Evolutionary conservation across 2,329 filamentous ascomycete species (phyloP).

Genomic region (Venturia carpophila): DNA sequence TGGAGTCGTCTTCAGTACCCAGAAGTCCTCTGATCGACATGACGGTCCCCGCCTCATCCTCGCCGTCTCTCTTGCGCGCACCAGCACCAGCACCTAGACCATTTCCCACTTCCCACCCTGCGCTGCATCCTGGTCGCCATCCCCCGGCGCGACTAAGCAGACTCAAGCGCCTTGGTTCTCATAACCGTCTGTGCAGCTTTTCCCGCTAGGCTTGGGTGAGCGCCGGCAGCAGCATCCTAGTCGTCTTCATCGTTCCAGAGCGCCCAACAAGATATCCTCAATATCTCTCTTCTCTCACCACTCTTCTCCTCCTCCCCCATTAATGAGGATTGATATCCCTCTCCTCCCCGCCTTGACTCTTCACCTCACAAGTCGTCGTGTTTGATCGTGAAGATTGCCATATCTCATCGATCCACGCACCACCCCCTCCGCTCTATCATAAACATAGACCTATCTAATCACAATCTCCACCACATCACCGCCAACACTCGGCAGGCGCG

Average conservation of each 20-base stretch:
- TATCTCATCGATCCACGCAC: background rate
- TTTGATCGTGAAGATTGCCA: background rate
- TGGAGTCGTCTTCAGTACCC: background rate
- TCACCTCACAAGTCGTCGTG: background rate
- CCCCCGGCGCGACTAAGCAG: background rate
- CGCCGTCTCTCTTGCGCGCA: no score
- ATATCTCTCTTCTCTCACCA: background rate
- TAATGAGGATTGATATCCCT: constrained; percentile 10
- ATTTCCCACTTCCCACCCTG: background rate
- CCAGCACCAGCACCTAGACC: background rate
- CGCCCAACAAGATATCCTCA: constrained; percentile 6
- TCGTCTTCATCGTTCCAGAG: constrained; percentile 1
- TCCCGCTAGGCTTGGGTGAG: background rate
- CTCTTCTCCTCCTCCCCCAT: background rate
- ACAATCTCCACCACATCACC: background rate
- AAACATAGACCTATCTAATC: background rate
- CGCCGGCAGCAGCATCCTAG: background rate
- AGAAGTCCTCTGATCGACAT: background rate
- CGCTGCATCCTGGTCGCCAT: background rate
- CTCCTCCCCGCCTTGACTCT: background rate
- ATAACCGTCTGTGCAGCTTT: background rate
- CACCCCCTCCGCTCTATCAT: background rate
- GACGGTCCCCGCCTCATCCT: background rate
- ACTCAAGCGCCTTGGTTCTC: background rate
- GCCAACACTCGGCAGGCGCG: background rate